Evolutionary conservation across 768 basidiomycete species (phyloP), one percentile per base, ranked within the genome.

Genomic region (Grammothele lineata): DNA sequence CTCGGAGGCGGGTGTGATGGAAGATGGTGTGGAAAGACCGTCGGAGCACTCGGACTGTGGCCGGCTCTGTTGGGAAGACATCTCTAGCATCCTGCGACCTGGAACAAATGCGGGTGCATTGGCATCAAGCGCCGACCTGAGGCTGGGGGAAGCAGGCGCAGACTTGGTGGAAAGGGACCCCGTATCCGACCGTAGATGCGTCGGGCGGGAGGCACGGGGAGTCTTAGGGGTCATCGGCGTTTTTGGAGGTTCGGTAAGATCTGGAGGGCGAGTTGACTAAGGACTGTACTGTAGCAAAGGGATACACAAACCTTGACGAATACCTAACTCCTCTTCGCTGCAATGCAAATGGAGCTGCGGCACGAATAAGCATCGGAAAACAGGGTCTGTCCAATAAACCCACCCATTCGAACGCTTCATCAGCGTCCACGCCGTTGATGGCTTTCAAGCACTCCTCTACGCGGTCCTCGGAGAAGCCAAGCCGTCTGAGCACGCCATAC

Each of bases 391-490:
- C 40, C 41, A 19, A 22, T 17, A 26, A 17, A 63, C 80, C 46
- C 54, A 95, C 92, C 95, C 95, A 97, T 60, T 93, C 86, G 43
- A 87, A 76, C 9, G 89, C 92, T 42, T 92, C 87, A 14, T 97
- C 94, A n/a, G 92, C 68, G 21, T 89, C 88, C 25, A 85, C 67
- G 11, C 83, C 77, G 22, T 70, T 64, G 22, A 91, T 79, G 5
- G 73, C 64, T 41, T 70, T 66, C 37, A 98, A 65, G 62, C 92
- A 96, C 56, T 86, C 75, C 40, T 78, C 73, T 5, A 92, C 84
- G 43, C 78, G 70, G 10, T 73, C 73, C 57, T 88, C 81, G 1
- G 75, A 64, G 61, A 92, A 92, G 3, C 89, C 90, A 19, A 93
- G 71, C 39, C 87, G 76, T 51, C 85, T 72, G 21, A 97, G 70